Evolutionary conservation across 768 basidiomycete genomes (phyloP).

Genomic region (Tubosaeta brunneosetosa): DNA sequence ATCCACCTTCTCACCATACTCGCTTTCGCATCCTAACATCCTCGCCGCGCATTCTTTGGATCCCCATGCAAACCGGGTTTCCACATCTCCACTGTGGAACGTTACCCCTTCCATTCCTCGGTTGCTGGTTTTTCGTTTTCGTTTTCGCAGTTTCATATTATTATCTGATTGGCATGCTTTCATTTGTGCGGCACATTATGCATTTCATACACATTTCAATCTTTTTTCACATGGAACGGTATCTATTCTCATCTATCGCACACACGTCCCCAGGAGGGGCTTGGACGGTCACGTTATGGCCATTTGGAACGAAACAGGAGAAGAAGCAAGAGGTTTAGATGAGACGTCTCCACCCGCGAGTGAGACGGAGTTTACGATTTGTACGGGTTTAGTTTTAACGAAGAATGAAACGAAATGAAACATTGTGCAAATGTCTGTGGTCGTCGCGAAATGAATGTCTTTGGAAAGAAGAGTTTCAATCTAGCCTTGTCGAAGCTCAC

Average conservation of each 20-base stretch:
- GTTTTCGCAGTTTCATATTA: slow-evolving; percentile 21
- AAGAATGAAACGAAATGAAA: slow-evolving; percentile 49
- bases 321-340: slow-evolving; percentile 12
- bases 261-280: slow-evolving; percentile 24
- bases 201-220: slow-evolving; percentile 28
- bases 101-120: slow-evolving; percentile 5
- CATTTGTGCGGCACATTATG: slow-evolving; percentile 24
- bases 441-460: background rate
- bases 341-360: slow-evolving; percentile 13
- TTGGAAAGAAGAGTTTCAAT: background rate
- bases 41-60: slow-evolving; percentile 14
- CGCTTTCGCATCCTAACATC: slow-evolving; percentile 3
- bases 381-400: slow-evolving; percentile 20
- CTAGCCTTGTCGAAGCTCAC: background rate
- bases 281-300: slow-evolving; percentile 11
- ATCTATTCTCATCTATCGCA: slow-evolving; percentile 30
- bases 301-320: slow-evolving; percentile 8
- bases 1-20: slow-evolving; percentile 12
- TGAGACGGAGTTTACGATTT: slow-evolving; percentile 19
- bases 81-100: background rate
- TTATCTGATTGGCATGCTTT: slow-evolving; percentile 24
- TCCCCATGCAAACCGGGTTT: slow-evolving; percentile 18
- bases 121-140: slow-evolving; percentile 10
- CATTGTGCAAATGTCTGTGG: slow-evolving; percentile 14
- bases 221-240: slow-evolving; percentile 16